Evolutionary conservation across 495 filamentous ascomycete species (phyloP).

Genomic region (Neurospora tetrasperma): DNA sequence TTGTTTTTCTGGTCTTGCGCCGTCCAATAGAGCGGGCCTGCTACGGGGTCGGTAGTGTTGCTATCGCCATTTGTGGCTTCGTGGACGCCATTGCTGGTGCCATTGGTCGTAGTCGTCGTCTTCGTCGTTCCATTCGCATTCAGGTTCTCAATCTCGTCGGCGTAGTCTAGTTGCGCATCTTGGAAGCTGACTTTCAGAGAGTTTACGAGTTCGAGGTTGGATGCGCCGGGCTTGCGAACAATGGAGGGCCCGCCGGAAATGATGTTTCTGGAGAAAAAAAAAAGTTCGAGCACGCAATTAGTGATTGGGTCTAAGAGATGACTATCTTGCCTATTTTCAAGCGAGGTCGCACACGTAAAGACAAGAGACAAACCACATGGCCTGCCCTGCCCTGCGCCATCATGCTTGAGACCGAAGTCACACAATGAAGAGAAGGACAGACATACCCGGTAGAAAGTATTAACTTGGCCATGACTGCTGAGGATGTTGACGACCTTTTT

Average conservation of each 20-base stretch:
- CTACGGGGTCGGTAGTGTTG: constrained; percentile 17
- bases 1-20: constrained; percentile 34
- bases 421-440: neutral
- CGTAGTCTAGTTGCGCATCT: constrained; percentile 54
- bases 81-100: constrained; percentile 37
- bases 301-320: constrained; percentile 2
- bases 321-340: neutral
- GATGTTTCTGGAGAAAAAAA: constrained; percentile 55
- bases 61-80: constrained; percentile 33
- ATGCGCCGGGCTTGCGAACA: constrained; percentile 62
- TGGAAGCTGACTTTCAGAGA: constrained; percentile 75
- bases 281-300: constrained; percentile 14
- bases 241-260: constrained; percentile 70
- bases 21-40: constrained; percentile 49
- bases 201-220: constrained; percentile 78
- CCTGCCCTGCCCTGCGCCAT: neutral
- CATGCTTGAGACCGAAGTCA: neutral
- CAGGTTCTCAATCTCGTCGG: constrained; percentile 26
- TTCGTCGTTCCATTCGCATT: constrained; percentile 15
- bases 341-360: neutral
- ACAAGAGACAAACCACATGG: neutral
- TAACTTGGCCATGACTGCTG: constrained; percentile 55
- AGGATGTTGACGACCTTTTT: neutral
- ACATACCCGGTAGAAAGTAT: constrained; percentile 80
- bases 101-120: constrained; percentile 33